These are phyloP conservation scores for Talaromyces amestolkiae DNA, from an alignment of 2,329 filamentous ascomycete genomes.

Conservation along the genomic window DNA sequence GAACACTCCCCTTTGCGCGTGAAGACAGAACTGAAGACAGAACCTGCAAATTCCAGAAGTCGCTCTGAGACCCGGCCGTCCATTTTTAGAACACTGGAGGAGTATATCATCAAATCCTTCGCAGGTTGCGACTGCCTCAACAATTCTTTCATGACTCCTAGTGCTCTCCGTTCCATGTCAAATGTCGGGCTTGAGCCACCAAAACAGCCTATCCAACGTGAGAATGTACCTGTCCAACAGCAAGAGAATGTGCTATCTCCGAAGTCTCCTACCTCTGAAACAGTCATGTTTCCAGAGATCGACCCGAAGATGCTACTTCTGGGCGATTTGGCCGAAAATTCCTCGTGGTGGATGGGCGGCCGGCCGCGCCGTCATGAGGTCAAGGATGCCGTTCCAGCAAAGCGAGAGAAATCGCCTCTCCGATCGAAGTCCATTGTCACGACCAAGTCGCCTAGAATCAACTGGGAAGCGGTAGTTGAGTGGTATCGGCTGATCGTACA, in stretches of 20 bases:
- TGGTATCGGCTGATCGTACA: conserved; percentile 74
- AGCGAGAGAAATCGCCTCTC: conserved; percentile 35
- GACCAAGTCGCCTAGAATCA: conserved; percentile 64
- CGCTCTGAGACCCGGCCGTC: conserved; percentile 36
- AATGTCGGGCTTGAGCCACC: background rate
- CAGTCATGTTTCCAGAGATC: conserved; percentile 47
- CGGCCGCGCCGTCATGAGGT: conserved; percentile 40
- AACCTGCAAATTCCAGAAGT: conserved; percentile 36
- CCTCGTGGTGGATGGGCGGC: conserved; percentile 74
- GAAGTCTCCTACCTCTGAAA: conserved; percentile 5
- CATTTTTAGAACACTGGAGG: conserved; percentile 74
- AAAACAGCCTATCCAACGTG: background rate
- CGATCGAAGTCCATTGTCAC: conserved; percentile 47
- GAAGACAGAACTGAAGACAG: conserved; percentile 8
- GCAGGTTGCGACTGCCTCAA: conserved; percentile 71
- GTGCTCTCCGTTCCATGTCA: conserved; percentile 38
- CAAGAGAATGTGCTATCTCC: background rate
- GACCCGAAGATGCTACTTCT: conserved; percentile 73
- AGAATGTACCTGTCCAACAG: background rate
- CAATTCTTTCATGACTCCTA: conserved; percentile 64
- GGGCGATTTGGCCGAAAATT: conserved; percentile 76
- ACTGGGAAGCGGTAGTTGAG: conserved; percentile 67
- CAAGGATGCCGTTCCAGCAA: conserved; percentile 24
- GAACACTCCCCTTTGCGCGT: conserved; percentile 23
- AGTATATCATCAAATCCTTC: conserved; percentile 70